These are phyloP conservation scores for Plasmodium berghei DNA, from an alignment of 169 alveolate species.

Conservation along the genomic window DNA sequence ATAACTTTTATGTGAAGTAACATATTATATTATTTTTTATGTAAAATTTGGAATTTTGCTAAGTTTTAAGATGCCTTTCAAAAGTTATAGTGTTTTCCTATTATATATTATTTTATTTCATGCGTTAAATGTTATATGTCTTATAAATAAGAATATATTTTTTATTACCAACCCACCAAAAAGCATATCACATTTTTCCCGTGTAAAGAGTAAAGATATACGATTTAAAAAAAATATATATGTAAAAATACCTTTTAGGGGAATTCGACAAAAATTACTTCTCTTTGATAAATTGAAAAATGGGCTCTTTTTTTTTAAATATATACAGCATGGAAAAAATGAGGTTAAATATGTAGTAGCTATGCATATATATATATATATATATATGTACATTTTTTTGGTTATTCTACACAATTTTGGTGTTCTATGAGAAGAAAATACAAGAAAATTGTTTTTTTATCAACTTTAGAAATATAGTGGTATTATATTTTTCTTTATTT, in stretches of 20 bases:
- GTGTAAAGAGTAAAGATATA: conserved; percentile 4
- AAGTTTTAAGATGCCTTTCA: conserved; percentile 21
- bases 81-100: background rate
- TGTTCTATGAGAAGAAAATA: too few species aligned
- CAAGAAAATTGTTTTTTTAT: too few species aligned
- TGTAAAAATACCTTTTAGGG: background rate
- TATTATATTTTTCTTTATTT: conserved; percentile 7
- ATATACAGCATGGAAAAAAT: conserved; percentile 7
- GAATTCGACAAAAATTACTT: background rate
- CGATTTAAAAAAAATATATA: conserved; percentile 1
- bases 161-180: conserved; percentile 1
- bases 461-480: too few species aligned
- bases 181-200: background rate
- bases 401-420: too few species aligned
- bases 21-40: background rate
- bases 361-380: background rate
- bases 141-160: conserved; percentile 4
- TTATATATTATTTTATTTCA: conserved; percentile 26
- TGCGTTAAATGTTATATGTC: background rate
- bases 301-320: conserved; percentile 9
- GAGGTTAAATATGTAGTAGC: conserved; percentile 18
- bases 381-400: background rate
- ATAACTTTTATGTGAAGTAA: background rate
- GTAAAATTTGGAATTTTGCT: background rate
- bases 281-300: conserved; percentile 35